A percentile compares a stretch with the other conserved stretches of the same genome.
Conservation (phyloP, 2,329 filamentous ascomycete species). For the Fusarium gaditjirri region DNA sequence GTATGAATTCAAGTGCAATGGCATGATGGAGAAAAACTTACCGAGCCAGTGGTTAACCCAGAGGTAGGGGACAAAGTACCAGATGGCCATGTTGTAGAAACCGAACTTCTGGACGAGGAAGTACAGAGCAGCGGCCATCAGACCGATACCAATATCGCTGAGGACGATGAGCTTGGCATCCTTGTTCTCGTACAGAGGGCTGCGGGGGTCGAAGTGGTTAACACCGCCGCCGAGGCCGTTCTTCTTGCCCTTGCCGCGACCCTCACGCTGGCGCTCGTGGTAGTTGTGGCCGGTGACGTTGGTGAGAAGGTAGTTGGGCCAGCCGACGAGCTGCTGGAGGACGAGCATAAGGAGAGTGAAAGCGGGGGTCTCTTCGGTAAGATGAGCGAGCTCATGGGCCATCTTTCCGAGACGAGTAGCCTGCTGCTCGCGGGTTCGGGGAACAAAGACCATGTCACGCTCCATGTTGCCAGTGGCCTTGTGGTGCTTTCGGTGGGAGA, state of each 20-base stretch:
- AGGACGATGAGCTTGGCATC: constrained; percentile 88
- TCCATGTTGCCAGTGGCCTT: constrained; percentile 98
- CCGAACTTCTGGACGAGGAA: constrained; percentile 81
- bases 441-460: constrained; percentile 99
- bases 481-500: constrained; percentile 99
- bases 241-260: constrained; percentile 89
- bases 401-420: constrained; percentile 79
- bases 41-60: constrained; percentile 99
- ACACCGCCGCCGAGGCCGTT: constrained; percentile 85
- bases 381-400: constrained; percentile 84
- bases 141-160: constrained; percentile 82
- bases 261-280: constrained; percentile 91
- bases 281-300: constrained; percentile 97
- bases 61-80: constrained; percentile 95
- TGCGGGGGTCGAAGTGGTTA: constrained; percentile 92
- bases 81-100: constrained; percentile 86
- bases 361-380: constrained; percentile 94
- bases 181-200: constrained; percentile 90
- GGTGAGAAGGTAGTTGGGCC: constrained; percentile 89
- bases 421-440: constrained; percentile 85
- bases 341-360: constrained; percentile 79
- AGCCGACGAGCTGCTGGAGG: constrained; percentile 88
- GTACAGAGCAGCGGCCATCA: constrained; percentile 71
- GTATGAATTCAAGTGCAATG: not conserved
- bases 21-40: constrained; percentile 61